Base-by-base conservation (phyloP, 768 basidiomycete genomes). In the Trametes meyenii region DNA sequence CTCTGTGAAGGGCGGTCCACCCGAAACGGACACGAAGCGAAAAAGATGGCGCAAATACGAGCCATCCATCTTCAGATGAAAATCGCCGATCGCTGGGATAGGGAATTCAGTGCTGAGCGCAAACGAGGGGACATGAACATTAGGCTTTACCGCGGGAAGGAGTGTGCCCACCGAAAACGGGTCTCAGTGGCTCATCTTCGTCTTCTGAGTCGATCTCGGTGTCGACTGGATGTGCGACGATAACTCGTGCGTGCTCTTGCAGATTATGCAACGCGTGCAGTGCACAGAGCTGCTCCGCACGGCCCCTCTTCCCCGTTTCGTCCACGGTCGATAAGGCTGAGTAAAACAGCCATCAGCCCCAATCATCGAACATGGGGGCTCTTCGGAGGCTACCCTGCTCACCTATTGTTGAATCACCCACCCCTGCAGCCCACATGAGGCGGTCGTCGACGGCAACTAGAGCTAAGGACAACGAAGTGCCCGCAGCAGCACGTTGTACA, bases 331-430 rank as follows among this genome's bases (percentile, higher is more conserved):
- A 43, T 12, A 54, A 29, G 24, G 40, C 39, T 56, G n/a, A 10
- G 13, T 23, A n/a, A n/a, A n/a, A n/a, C n/a, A n/a, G n/a, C n/a
- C n/a, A n/a, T n/a, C n/a, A n/a, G n/a, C n/a, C n/a, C n/a, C n/a
- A n/a, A n/a, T n/a, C n/a, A n/a, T n/a, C n/a, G n/a, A n/a, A n/a
- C n/a, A n/a, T n/a, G n/a, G n/a, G n/a, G n/a, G n/a, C n/a, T n/a
- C n/a, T n/a, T n/a, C n/a, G n/a, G n/a, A n/a, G n/a, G n/a, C n/a
- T n/a, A n/a, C n/a, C n/a, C 8, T 2, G 14, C 49, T 50, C 26
- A 58, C 57, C 57, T 11, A 58, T 40, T 11, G 57, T 50, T 5
- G 49, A 42, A 26, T 58, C 43, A 3, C 49, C 57, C 10, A 58
- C 48, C 11, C 38, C 49, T 5, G 40, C 48, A 12, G 49, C 39